Evolutionary conservation across 2,329 filamentous ascomycete genomes (phyloP), one percentile per base, ranked within the genome.

Genomic region (Endocalyx cinctus): DNA sequence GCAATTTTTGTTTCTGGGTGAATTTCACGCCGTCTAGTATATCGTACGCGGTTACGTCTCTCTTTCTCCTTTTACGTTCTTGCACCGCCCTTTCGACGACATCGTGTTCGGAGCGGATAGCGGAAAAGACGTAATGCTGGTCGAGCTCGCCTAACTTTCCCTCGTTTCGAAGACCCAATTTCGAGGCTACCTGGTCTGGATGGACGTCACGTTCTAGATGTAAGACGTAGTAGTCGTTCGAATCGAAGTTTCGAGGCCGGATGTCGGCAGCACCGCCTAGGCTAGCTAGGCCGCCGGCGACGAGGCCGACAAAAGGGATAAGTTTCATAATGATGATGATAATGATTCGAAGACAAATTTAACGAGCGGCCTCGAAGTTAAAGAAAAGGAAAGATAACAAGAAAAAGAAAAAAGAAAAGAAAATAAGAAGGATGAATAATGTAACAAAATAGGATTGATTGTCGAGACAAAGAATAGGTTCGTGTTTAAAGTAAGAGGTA

Each of bases 181-280:
- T 72, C 28, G 68, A 64, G 17, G 88, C 88, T 43, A 96, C 70
- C 25, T 82, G 70, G 16, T 74, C 63, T 12, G 88, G 87, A 11
- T 78, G 70, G 6, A 75, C 69, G 23, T 74, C 68, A 10, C 75
- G 65, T 38, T 83, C 77, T 52, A 98, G 74, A 46, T 96, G 85
- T 29, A 98, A 71, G 44, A 94, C 88, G 59, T 97, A 96, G 65
- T 94, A 97, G 61, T 98, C 90, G 62, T 88, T 79, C 25, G 75
- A 71, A 31, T 84, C 75, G 68, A 94, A 86, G 54, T 92, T 75
- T 48, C 85, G 82, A 42, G 71, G 66, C 31, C 69, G 66, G 42
- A 71, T 66, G 31, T 69, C 66, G 33, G 68, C 58, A 18, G 71
- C 66, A 37, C 67, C 62, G 40, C 69, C 60, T 52, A 71, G 51